Conservation (phyloP, 352 stramenopile genomes). For the Phytophthora multivora region DNA sequence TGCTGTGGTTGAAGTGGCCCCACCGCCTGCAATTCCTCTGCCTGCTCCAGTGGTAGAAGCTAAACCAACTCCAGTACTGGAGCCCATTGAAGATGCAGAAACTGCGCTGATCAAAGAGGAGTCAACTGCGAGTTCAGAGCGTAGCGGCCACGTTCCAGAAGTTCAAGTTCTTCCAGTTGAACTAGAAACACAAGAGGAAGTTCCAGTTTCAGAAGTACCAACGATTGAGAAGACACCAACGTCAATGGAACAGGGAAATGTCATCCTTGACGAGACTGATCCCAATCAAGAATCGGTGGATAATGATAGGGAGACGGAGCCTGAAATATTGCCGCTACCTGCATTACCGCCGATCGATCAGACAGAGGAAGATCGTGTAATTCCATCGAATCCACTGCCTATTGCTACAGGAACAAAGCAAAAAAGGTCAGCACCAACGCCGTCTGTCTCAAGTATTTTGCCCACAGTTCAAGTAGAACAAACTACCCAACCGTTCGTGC, state of each 20-base stretch:
- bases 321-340: not conserved
- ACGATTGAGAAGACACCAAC: not conserved
- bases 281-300: not conserved
- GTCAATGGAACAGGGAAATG: not conserved
- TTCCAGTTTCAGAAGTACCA: not conserved
- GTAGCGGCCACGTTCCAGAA: not conserved
- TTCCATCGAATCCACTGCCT: not conserved
- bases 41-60: not conserved
- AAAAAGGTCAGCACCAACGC: not conserved
- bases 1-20: not conserved
- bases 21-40: conserved; percentile 1
- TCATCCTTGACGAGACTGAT: not conserved
- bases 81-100: not conserved
- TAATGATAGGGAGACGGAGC: not conserved
- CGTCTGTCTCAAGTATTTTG: conserved; percentile 25
- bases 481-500: conserved; percentile 13
- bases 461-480: conserved; percentile 26
- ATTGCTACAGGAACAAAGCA: no score
- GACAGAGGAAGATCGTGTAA: not conserved
- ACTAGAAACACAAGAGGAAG: not conserved
- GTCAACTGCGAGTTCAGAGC: not conserved
- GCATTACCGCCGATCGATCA: not conserved
- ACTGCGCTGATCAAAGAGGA: not conserved
- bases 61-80: not conserved
- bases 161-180: not conserved